Conservation (phyloP, 495 filamentous ascomycete genomes). For the Aspergillus conjunctus region DNA sequence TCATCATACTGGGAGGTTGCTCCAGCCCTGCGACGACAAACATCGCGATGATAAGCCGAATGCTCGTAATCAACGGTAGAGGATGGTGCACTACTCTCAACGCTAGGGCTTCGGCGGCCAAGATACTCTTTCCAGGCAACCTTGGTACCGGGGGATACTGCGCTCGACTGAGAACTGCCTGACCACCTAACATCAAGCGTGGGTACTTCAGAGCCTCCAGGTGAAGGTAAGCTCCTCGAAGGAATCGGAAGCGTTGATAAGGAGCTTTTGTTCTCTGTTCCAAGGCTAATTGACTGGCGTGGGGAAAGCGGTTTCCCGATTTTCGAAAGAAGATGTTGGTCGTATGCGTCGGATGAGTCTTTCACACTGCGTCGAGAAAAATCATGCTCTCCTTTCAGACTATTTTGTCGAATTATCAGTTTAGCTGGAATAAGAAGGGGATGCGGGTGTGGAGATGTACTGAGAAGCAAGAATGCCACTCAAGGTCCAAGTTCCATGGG, state of each 20-base stretch:
- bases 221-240: conserved; percentile 47
- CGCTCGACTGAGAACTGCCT: conserved; percentile 47
- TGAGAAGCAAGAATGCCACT: neutral
- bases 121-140: conserved; percentile 44
- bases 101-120: conserved; percentile 53
- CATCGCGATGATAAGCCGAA: conserved; percentile 36
- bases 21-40: conserved; percentile 39
- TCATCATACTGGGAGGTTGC: conserved; percentile 52
- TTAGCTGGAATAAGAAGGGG: neutral
- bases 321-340: conserved; percentile 76
- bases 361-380: conserved; percentile 58
- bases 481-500: neutral
- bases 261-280: conserved; percentile 54
- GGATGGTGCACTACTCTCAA: conserved; percentile 51
- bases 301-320: conserved; percentile 66
- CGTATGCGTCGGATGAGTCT: conserved; percentile 71
- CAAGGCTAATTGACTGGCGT: conserved; percentile 54
- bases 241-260: conserved; percentile 51
- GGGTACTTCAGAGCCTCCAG: conserved; percentile 47
- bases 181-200: conserved; percentile 46
- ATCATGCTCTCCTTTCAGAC: conserved; percentile 60
- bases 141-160: conserved; percentile 50
- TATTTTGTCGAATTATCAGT: conserved; percentile 31
- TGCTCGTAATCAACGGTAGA: conserved; percentile 47
- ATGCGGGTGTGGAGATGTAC: neutral